These are phyloP conservation scores for Veloboletus limbatus DNA, from an alignment of 1,284 basidiomycete species.

Conservation along the genomic window DNA sequence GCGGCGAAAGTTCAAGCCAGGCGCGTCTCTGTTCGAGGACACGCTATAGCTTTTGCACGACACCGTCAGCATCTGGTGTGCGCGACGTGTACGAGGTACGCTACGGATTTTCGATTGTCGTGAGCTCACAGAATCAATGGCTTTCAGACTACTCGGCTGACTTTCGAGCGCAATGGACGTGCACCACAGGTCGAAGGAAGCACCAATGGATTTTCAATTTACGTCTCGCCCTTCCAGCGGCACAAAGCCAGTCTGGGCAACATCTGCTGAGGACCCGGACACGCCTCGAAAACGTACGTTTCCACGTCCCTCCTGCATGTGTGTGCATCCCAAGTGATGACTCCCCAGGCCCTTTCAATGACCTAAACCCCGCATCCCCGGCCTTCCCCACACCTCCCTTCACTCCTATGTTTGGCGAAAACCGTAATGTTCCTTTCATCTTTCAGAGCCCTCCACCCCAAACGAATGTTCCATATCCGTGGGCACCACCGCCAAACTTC, in stretches of 20 bases:
- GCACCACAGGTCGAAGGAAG: constrained; percentile 59
- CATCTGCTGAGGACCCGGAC: constrained; percentile 39
- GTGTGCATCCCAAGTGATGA: constrained; percentile 11
- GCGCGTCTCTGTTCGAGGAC: constrained; percentile 13
- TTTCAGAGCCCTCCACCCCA: constrained; percentile 56
- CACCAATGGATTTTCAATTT: constrained; percentile 79
- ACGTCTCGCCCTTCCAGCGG: constrained; percentile 50
- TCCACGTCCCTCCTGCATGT: constrained; percentile 25
- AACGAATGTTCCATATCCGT: constrained; percentile 48
- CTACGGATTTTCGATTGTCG: not conserved
- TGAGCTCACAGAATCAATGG: not conserved
- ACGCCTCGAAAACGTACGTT: constrained; percentile 66
- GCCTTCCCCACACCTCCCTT: constrained; percentile 41
- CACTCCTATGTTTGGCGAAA: constrained; percentile 57
- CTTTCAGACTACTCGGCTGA: constrained; percentile 1
- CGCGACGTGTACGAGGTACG: constrained; percentile 20
- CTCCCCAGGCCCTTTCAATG: constrained; percentile 51
- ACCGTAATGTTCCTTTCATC: constrained; percentile 66
- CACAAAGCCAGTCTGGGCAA: constrained; percentile 58
- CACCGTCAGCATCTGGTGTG: not conserved
- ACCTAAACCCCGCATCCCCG: constrained; percentile 46
- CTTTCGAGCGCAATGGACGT: constrained; percentile 25
- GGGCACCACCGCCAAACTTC: constrained; percentile 60
- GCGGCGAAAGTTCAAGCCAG: constrained; percentile 13
- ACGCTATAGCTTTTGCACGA: constrained; percentile 14